Percentiles rank a stretch among this genome's conserved stretches.
Evolutionary conservation across 225 moss, liverwort and hornwort genomes (phyloP).

Genomic region (Physcomitrellopsis africana): DNA sequence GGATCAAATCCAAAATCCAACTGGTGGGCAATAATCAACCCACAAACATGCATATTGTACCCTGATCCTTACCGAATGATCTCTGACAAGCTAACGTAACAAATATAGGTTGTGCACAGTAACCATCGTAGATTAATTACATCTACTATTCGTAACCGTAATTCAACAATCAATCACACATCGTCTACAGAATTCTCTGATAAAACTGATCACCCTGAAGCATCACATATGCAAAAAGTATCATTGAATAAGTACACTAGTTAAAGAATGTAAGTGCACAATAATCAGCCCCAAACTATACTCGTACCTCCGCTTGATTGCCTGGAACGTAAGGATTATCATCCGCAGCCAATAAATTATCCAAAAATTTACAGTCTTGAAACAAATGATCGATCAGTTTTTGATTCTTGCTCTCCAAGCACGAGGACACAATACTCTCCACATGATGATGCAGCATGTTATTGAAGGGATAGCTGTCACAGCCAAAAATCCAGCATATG

Average conservation of each 20-base stretch:
- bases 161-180: not conserved
- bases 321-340: conserved; percentile 81
- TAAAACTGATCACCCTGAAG: not conserved
- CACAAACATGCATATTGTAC: not conserved
- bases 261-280: too few relatives aligned
- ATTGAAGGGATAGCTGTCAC: conserved; percentile 93
- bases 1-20: not conserved
- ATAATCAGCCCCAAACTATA: not conserved
- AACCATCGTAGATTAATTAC: not conserved
- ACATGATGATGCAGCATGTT: conserved; percentile 99
- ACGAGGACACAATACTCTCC: conserved; percentile 88
- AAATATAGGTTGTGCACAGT: not conserved
- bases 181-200: too few relatives aligned
- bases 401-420: conserved; percentile 86
- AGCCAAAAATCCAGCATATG: not conserved
- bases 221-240: not conserved
- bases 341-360: conserved; percentile 81
- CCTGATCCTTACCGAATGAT: not conserved
- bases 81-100: not conserved
- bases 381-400: conserved; percentile 88
- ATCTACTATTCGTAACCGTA: not conserved
- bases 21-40: not conserved
- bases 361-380: conserved; percentile 77
- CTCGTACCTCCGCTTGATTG: conserved; percentile 66
- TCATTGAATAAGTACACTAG: too few relatives aligned